Base-by-base conservation (phyloP, 1,284 basidiomycete genomes). In the Dichomitus squalens region DNA sequence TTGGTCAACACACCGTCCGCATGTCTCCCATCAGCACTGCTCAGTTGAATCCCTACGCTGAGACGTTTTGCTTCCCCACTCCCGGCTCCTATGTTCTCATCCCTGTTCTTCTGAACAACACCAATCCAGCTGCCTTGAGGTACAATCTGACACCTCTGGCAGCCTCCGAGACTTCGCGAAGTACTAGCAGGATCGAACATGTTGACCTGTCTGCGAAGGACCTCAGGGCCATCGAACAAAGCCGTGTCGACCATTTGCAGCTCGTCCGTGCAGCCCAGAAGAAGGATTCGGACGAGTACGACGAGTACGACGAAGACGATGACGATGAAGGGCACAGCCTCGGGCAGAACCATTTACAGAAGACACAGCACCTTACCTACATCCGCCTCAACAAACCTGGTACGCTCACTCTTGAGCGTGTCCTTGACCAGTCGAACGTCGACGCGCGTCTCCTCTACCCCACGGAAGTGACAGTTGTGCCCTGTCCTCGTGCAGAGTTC, bases 21-120 rank as follows among this genome's bases (percentile, higher is more conserved):
- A 91, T 95, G 81, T 93, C 93, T 3, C 93, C 93, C 18, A 92
- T 93, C 61, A 89, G 91, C 68, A 95, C 93, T 1, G 94, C 92
- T 14, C 86, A 87, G 43, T 76, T 96, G 18, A 93, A 94, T 61
- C 90, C 92, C 5, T 78, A 86, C 54, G 75, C 72, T 20, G 75
- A 83, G 51, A 84, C 85, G 14, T 92, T 87, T 72, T 96, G 93
- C 66, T 74, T 95, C 16, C 76, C 85, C 0, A 71, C 83, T 2
- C 76, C 84, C 5, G 75, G 77, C 8, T 78, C 81, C 49, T 76
- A 77, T 39, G 80, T 90, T 44, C 79, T 92, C 49, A 74, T 96
- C 46, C 93, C 94, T 2, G 75, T 96, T 31, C 77, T 97, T 27
- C 84, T 98, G 71, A 98, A 97, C 79, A 96, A 97, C 74, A 95